Conservation (phyloP, 2,329 filamentous ascomycete genomes). For the Zalaria obscura region DNA sequence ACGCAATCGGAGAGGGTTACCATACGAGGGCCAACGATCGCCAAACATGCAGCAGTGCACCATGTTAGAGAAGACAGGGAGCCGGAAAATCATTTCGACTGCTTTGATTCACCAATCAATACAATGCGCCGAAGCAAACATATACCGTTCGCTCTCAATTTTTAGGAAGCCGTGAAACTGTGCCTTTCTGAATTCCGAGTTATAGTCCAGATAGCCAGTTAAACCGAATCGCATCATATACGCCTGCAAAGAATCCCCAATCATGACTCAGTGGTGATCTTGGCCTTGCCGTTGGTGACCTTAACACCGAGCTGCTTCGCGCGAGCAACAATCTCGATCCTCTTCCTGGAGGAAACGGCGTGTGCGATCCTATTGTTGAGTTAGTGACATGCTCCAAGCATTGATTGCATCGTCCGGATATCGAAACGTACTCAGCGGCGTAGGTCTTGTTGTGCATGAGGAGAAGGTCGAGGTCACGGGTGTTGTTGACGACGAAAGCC, state of each 20-base stretch:
- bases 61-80: too few species aligned
- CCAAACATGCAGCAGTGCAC: too few species aligned
- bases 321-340: constrained; percentile 92
- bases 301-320: constrained; percentile 98
- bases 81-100: too few species aligned
- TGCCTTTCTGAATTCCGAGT: too few species aligned
- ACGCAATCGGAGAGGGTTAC: too few species aligned
- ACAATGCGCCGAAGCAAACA: too few species aligned
- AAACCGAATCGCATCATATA: not conserved
- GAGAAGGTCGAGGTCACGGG: constrained; percentile 88
- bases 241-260: constrained; percentile 4
- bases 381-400: constrained; percentile 25
- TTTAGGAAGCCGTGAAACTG: too few species aligned
- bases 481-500: constrained; percentile 98
- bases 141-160: too few species aligned
- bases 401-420: not conserved
- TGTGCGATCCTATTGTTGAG: constrained; percentile 65
- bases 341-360: constrained; percentile 96
- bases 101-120: too few species aligned
- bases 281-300: constrained; percentile 99
- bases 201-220: too few species aligned
- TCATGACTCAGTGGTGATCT: constrained; percentile 85
- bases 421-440: constrained; percentile 77
- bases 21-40: too few species aligned
- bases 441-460: constrained; percentile 99